Evolutionary conservation across 2,329 filamentous ascomycete genomes (phyloP).

Genomic region (Pezicula carpinea): DNA sequence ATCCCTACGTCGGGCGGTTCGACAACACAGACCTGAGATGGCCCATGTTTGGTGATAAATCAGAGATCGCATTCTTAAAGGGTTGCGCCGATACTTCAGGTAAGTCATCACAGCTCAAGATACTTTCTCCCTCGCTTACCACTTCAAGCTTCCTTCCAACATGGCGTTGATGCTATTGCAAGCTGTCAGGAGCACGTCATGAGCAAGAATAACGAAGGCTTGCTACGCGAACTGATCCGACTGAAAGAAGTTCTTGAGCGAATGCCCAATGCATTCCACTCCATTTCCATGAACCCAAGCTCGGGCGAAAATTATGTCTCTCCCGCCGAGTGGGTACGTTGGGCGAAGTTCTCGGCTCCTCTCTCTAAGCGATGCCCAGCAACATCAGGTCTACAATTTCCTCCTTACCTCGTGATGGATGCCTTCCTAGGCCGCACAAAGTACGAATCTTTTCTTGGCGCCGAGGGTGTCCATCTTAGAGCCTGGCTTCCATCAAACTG

Average conservation of each 20-base stretch:
- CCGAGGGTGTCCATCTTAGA: slow-evolving; percentile 46
- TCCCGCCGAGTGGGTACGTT: slow-evolving; percentile 43
- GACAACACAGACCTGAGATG: slow-evolving; percentile 50
- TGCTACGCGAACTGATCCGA: slow-evolving; percentile 44
- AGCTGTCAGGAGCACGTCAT: slow-evolving; percentile 50
- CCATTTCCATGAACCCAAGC: slow-evolving; percentile 48
- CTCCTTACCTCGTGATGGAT: slow-evolving; percentile 49
- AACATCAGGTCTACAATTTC: slow-evolving; percentile 47
- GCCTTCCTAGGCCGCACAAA: slow-evolving; percentile 48
- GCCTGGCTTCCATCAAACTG: slow-evolving; percentile 51
- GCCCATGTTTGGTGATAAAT: slow-evolving; percentile 48
- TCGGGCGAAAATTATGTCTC: slow-evolving; percentile 47
- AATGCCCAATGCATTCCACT: slow-evolving; percentile 50
- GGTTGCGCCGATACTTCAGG: slow-evolving; percentile 43
- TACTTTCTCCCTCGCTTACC: background rate
- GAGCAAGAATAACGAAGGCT: slow-evolving; percentile 45
- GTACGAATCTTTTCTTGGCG: slow-evolving; percentile 46
- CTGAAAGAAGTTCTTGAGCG: slow-evolving; percentile 49
- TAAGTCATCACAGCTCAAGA: slow-evolving; percentile 10
- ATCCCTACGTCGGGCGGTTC: slow-evolving; percentile 46
- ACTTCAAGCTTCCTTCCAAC: slow-evolving; percentile 41
- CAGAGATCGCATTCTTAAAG: slow-evolving; percentile 47
- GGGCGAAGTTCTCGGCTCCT: slow-evolving; percentile 46
- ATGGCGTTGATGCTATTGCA: slow-evolving; percentile 46
- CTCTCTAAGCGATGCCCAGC: slow-evolving; percentile 46